phyloP scores from a whole-genome alignment of 1,139 yeast species.

The Magnusiomyces ingens region DNA sequence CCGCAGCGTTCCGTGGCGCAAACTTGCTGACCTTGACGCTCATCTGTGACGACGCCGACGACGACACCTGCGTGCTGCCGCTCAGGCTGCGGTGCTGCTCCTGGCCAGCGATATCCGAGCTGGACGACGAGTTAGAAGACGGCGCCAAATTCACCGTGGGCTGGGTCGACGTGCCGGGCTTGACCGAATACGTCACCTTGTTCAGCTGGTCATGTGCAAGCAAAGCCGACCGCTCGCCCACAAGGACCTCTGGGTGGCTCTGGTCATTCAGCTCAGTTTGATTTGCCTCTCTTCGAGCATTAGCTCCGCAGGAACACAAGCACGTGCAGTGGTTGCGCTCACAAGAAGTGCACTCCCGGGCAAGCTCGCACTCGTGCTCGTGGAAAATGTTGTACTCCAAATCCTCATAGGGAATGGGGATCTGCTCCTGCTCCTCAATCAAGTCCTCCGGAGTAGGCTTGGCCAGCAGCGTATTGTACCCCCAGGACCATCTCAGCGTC shows the following conservation, averaged over 20 bases:
- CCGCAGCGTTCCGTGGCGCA: background rate
- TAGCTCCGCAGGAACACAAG: background rate
- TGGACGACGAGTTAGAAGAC: conserved; percentile 2
- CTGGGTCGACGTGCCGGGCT: background rate
- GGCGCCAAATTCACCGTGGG: background rate
- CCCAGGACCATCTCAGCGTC: conserved; percentile 85
- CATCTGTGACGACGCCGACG: conserved; percentile 2
- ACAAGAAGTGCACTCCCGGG: background rate
- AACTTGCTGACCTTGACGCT: background rate
- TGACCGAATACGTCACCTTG: background rate
- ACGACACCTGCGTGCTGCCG: background rate
- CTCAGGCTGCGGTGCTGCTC: background rate
- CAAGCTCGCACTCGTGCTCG: background rate
- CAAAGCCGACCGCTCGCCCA: background rate
- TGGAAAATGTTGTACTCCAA: background rate
- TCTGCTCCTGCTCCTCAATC: conserved; percentile 12
- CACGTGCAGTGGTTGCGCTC: background rate
- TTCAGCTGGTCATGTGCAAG: background rate
- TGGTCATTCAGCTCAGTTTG: no score
- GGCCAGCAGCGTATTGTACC: conserved; percentile 66
- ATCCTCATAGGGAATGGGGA: background rate
- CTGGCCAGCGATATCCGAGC: background rate
- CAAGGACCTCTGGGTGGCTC: background rate
- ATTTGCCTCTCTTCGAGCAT: no score
- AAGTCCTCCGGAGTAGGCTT: conserved; percentile 33